Conservation (phyloP, 2,329 filamentous ascomycete species). For the Scytalidium sp. region DNA sequence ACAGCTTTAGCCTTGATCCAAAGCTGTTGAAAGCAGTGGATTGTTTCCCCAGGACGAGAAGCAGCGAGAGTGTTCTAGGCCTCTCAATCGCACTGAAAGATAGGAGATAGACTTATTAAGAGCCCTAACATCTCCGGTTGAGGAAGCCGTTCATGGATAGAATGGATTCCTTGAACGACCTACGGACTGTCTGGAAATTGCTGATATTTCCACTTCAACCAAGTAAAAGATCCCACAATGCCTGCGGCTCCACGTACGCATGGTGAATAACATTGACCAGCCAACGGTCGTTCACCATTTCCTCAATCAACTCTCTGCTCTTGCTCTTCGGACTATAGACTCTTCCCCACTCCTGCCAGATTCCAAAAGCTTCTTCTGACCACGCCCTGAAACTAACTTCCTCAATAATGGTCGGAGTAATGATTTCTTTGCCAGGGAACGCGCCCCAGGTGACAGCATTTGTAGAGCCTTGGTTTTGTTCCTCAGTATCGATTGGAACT, state of each 20-base stretch:
- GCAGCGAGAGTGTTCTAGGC: not conserved
- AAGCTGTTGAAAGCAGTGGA: not conserved
- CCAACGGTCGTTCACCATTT: conserved; percentile 70
- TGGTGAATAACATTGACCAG: conserved; percentile 90
- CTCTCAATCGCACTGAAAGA: not conserved
- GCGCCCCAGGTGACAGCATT: conserved; percentile 98
- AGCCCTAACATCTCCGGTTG: too few relatives aligned
- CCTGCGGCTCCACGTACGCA: conserved; percentile 67
- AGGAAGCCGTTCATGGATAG: too few relatives aligned
- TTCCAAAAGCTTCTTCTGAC: conserved; percentile 93
- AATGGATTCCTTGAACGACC: too few relatives aligned
- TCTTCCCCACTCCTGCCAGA: conserved; percentile 90
- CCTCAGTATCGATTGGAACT: conserved; percentile 13
- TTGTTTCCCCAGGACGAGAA: not conserved
- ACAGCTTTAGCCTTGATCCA: not conserved
- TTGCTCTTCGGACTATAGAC: conserved; percentile 70
- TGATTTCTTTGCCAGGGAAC: conserved; percentile 92
- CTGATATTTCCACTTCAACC: conserved; percentile 11
- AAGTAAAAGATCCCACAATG: conserved; percentile 67
- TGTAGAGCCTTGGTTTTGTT: conserved; percentile 56
- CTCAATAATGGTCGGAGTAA: conserved; percentile 95
- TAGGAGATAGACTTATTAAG: not conserved
- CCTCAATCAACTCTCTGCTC: conserved; percentile 68
- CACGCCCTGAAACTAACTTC: conserved; percentile 91
- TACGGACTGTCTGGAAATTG: too few relatives aligned